These are phyloP conservation scores for Plantago major DNA, from an alignment of 257 asterid genomes.

Conservation along the genomic window DNA sequence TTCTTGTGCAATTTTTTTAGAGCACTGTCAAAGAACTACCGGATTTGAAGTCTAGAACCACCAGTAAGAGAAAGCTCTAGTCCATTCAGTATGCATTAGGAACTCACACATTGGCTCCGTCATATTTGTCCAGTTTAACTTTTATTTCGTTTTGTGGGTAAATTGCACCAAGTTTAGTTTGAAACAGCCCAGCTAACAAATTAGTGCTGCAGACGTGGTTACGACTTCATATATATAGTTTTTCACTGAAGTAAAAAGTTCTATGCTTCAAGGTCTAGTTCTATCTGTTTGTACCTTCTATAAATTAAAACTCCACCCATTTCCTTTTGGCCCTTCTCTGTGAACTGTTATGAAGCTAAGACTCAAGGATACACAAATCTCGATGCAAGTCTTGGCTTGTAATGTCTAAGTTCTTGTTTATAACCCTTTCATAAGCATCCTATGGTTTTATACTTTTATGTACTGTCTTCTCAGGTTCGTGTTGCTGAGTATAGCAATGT, in stretches of 20 bases:
- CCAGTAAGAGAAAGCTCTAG: neutral
- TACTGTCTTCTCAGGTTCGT: constrained; percentile 54
- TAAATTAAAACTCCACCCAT: neutral
- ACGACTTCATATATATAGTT: neutral
- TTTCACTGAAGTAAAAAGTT: neutral
- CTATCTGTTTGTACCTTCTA: constrained; percentile 14
- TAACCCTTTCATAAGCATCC: constrained; percentile 4
- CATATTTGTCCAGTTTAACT: too few relatives aligned
- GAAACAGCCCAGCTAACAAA: too few relatives aligned
- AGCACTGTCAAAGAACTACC: neutral
- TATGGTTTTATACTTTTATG: constrained; percentile 23
- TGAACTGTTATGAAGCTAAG: neutral
- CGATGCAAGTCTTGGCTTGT: neutral
- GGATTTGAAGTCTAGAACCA: neutral
- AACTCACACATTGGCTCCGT: too few relatives aligned
- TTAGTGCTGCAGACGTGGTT: too few relatives aligned
- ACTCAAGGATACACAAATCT: neutral
- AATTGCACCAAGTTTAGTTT: neutral
- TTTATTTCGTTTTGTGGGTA: neutral
- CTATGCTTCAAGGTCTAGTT: neutral
- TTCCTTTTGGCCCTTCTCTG: constrained; percentile 3
- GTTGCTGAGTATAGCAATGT: constrained; percentile 79
- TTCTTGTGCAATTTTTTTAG: neutral
- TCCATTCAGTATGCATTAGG: neutral
- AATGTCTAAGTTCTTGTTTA: neutral